A percentile compares a stretch with the other conserved stretches of the same genome.
phyloP scores from a whole-genome alignment of 1,284 basidiomycete genomes.

The Ganoderma leucocontextum region DNA sequence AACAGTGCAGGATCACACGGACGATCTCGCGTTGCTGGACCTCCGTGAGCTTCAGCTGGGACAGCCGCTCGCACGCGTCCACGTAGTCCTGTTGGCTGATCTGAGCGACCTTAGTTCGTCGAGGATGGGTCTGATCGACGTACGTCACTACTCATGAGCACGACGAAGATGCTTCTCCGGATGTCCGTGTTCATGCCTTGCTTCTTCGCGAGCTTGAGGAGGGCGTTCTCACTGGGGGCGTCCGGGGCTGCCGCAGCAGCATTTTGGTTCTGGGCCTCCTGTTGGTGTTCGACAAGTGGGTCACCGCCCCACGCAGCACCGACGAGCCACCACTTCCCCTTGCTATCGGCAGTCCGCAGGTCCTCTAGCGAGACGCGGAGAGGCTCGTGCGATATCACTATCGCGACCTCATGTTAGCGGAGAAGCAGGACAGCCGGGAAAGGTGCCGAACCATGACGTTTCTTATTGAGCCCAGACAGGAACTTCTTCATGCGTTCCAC shows the following conservation, averaged over 20 bases:
- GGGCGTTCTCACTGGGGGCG: constrained; percentile 52
- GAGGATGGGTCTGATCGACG: constrained; percentile 37
- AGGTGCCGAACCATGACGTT: constrained; percentile 66
- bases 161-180: constrained; percentile 89
- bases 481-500: constrained; percentile 89
- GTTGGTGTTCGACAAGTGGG: constrained; percentile 77
- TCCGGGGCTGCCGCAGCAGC: constrained; percentile 33
- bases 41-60: constrained; percentile 86
- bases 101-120: background rate
- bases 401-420: background rate
- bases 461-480: constrained; percentile 78
- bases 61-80: constrained; percentile 89
- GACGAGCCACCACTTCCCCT: constrained; percentile 99
- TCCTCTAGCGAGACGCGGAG: constrained; percentile 88
- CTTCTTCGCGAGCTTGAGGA: constrained; percentile 84
- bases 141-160: constrained; percentile 94
- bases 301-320: constrained; percentile 97
- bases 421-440: background rate
- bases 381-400: constrained; percentile 85
- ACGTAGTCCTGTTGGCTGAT: constrained; percentile 80
- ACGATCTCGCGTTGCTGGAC: constrained; percentile 95
- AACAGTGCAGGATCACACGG: constrained; percentile 92
- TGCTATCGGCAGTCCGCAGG: constrained; percentile 83
- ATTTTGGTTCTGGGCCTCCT: constrained; percentile 33
- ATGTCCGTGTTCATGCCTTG: constrained; percentile 99